Percentiles rank a stretch among this genome's conserved stretches.
These are phyloP conservation scores for Trichopus zeylanicus DNA, from an alignment of 116 monocot species.

Conservation along the genomic window DNA sequence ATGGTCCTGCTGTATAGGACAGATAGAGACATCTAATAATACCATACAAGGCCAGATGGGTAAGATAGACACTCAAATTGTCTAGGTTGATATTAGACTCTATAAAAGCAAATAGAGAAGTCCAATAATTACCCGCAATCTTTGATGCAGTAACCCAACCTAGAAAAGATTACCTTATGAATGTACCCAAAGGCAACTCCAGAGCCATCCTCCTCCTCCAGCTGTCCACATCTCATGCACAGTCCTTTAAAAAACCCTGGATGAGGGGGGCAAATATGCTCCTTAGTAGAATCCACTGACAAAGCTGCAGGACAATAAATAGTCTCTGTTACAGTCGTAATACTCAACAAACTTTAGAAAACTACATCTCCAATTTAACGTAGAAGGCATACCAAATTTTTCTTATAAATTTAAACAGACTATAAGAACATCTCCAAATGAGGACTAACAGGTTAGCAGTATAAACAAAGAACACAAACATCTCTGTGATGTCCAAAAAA, in stretches of 20 bases:
- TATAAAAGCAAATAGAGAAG: neutral
- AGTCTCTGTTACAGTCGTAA: neutral
- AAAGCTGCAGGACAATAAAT: conserved; percentile 8
- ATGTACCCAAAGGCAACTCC: conserved; percentile 70
- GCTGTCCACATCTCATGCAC: conserved; percentile 57
- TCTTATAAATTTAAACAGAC: too few species aligned
- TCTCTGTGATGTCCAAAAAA: too few species aligned
- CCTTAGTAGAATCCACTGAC: conserved; percentile 5
- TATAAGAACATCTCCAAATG: too few species aligned
- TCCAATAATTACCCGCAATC: neutral
- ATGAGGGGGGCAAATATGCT: conserved; percentile 46
- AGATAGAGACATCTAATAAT: too few species aligned
- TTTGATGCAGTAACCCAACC: neutral
- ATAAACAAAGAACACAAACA: too few species aligned
- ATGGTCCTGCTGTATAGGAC: too few species aligned
- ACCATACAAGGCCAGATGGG: too few species aligned
- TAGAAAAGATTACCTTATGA: conserved; percentile 46
- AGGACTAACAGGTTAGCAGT: too few species aligned
- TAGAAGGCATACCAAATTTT: neutral
- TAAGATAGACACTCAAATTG: too few species aligned
- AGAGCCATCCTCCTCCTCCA: conserved; percentile 49
- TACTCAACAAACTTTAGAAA: neutral
- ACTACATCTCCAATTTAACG: neutral
- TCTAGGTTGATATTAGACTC: neutral
- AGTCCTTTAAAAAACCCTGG: conserved; percentile 56